Base-by-base conservation (phyloP, 2,329 filamentous ascomycete genomes). In the Mycocentrospora acerina region DNA sequence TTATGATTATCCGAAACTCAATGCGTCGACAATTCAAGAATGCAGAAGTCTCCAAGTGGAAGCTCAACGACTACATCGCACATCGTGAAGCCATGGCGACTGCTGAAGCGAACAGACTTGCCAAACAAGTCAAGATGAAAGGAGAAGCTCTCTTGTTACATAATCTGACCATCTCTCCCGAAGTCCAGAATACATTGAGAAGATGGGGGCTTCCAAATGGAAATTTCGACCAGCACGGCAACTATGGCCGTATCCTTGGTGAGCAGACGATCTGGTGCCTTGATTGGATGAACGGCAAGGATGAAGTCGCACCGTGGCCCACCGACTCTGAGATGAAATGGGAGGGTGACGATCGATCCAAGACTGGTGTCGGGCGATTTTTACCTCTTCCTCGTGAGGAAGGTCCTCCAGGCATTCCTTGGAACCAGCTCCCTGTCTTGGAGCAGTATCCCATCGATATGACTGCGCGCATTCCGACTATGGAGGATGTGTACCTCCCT, bases 301-400 rank as follows among this genome's bases (percentile, higher is more conserved):
- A 64, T 2, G 57, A 65, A 34, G 49, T 71, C 22, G 62, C 70
- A 0, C 60, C 63, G 2, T 75, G 69, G 69, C 72, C 72, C 0
- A 52, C 53, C 9, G 29, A 51, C 4, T 52, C 62, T 9, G 72
- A 75, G 56, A 57, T 69, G 56, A 71, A 71, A 45, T 74, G 72
- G 64, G 72, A 75, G 45, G 72, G 72, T 0, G 68, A 72, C 27
- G 71, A 71, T 22, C 67, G 72, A 9, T 69, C 72, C 11, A 66
- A 71, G 28, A 74, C 70, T 2, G 56, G 55, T 24, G 62, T 67
- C 29, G 70, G 71, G 15, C 55, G 72, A 13, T 74, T 67, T 47
- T 55, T 68, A 4, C 66, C 68, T n/a, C 49, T 70, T 9, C 72
- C 72, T 22, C 69, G 72, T 5, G 65, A 72, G 31, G 50, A 59